Base-by-base conservation (phyloP, 164 flowering plant genomes). In the Vitis rupestris region DNA sequence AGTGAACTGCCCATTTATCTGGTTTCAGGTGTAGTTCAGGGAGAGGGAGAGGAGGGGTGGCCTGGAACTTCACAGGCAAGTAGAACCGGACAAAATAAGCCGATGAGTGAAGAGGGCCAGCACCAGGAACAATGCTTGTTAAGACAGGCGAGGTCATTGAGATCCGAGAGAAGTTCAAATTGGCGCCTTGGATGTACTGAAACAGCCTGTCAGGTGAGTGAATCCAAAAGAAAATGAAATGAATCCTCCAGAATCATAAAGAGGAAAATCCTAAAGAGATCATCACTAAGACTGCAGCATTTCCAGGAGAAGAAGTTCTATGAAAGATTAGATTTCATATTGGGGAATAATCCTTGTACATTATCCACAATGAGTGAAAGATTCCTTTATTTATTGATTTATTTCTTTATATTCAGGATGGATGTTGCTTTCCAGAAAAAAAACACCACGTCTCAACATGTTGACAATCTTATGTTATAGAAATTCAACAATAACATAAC, bases 111-210 rank as follows among this genome's bases (percentile, higher is more conserved):
- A 89, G 85, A 0, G 95, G 93, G 10, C 93, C 94, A 8, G 89
- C 92, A 44, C 75, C 93, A 1, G 90, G 91, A 50, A 88, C 88
- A 8, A 89, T 75, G 81, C 87, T 87, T 23, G 97, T 88, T 75
- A 90, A 59, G 19, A 88, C 81, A 2, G 97, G 94, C 16, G 77
- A 52, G 6, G 95, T 92, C 88, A 90, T 86, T 29, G 82, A 55
- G 16, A 92, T 73, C 53, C 92, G 75, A 5, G 95, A 82, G 52
- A 14, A 83, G 79, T 92, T 92, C 53, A 87, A 75, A 67, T 92
- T 92, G 75, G 95, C 94, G 9, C 97, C 95, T 85, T 92, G 77
- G 58, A 80, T 90, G 79, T 65, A 92, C 76, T 90, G 90, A 68
- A 88, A 92, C 73, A 92, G 71, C 75, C 97, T 91, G 85, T 50